A percentile compares a stretch with the other conserved stretches of the same genome.
These are phyloP conservation scores for Pinus albicaulis DNA, from an alignment of 75 land plant genomes.

Conservation along the genomic window DNA sequence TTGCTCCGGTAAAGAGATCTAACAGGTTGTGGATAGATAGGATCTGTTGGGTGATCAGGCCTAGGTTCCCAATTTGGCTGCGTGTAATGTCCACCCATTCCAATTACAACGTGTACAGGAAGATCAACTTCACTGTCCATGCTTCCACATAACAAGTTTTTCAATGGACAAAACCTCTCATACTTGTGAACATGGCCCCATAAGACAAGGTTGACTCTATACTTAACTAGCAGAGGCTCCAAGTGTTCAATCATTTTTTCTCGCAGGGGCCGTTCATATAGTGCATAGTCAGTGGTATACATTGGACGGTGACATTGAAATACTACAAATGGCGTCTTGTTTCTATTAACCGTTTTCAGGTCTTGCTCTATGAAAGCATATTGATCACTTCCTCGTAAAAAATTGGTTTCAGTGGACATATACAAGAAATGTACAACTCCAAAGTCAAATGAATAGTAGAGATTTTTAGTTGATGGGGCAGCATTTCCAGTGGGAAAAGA, in stretches of 20 bases:
- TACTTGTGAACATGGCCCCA: constrained; percentile 46
- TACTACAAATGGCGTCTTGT: constrained; percentile 77
- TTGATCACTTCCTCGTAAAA: constrained; percentile 73
- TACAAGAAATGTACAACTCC: constrained; percentile 87
- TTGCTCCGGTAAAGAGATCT: constrained; percentile 32
- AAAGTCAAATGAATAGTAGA: constrained; percentile 72
- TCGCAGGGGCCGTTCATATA: constrained; percentile 44
- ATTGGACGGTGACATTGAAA: constrained; percentile 93
- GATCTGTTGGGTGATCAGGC: constrained; percentile 14
- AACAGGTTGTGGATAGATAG: constrained; percentile 29
- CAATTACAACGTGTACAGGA: constrained; percentile 37
- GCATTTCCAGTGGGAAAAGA: constrained; percentile 57
- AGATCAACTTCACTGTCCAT: neutral
- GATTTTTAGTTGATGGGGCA: constrained; percentile 62
- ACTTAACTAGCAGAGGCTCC: constrained; percentile 47
- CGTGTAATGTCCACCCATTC: constrained; percentile 20
- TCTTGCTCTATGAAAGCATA: constrained; percentile 66
- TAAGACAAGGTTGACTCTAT: constrained; percentile 23
- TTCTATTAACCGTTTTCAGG: constrained; percentile 64
- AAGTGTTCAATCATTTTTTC: constrained; percentile 48
- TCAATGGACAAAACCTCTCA: constrained; percentile 28
- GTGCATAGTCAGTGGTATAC: constrained; percentile 79
- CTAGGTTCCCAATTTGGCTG: constrained; percentile 27
- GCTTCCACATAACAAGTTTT: constrained; percentile 28
- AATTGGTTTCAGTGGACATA: constrained; percentile 89